These are phyloP conservation scores for Cichorium intybus DNA, from an alignment of 140 eudicot species.

Conservation along the genomic window DNA sequence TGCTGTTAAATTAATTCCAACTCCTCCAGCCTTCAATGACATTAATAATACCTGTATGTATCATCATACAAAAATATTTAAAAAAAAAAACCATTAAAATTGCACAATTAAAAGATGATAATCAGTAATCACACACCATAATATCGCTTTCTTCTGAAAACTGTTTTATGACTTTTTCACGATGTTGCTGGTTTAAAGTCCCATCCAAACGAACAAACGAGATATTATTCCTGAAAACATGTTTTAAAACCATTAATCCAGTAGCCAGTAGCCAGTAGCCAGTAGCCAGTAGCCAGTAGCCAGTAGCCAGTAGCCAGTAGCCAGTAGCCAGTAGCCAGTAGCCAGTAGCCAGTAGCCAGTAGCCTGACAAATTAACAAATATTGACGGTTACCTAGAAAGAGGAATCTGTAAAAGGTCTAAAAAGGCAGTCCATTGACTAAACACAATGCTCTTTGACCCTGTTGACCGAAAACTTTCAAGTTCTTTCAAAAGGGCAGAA, in stretches of 20 bases:
- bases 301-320: too few species aligned
- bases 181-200: slow-evolving; percentile 89
- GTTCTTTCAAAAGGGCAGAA: slow-evolving; percentile 62
- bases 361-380: background rate
- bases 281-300: too few species aligned
- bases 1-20: slow-evolving; percentile 94
- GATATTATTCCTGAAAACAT: slow-evolving; percentile 55
- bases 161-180: slow-evolving; percentile 86
- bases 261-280: too few species aligned
- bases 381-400: slow-evolving; percentile 65
- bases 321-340: too few species aligned
- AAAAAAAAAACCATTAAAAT: background rate
- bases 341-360: background rate
- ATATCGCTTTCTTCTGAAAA: slow-evolving; percentile 81
- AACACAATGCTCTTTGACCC: slow-evolving; percentile 90
- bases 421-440: slow-evolving; percentile 98
- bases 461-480: slow-evolving; percentile 50
- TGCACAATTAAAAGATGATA: too few species aligned
- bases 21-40: slow-evolving; percentile 98
- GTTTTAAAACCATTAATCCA: too few species aligned
- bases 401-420: slow-evolving; percentile 89
- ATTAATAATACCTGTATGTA: slow-evolving; percentile 74
- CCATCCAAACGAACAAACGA: slow-evolving; percentile 96
- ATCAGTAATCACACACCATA: slow-evolving; percentile 72
- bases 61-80: background rate